Base-by-base conservation (phyloP, 2,329 filamentous ascomycete species). In the Aspergillus hiratsukae region DNA sequence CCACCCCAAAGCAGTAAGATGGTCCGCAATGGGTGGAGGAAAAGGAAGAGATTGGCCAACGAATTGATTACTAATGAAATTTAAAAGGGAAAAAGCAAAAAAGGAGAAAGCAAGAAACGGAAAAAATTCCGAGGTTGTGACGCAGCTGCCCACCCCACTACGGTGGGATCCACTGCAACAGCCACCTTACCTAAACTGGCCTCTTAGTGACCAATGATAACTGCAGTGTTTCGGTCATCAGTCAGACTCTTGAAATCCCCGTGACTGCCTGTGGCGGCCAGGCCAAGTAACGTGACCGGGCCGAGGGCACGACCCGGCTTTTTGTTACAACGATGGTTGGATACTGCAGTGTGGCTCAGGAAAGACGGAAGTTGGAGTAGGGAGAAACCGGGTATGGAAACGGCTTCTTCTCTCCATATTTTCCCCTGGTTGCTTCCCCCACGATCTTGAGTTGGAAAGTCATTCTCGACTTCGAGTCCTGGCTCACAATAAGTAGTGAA, bases 251-350 rank as follows among this genome's bases (percentile, higher is more conserved):
- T 46, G 17, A 45, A 40, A 40, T 48, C 29, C 29, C 46, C 21
- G 53, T 53, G 48, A 58, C 27, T 54, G 58, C 43, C 43, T 35
- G 52, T 53, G 52, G 56, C 51, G 57, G 55, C 52, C 54, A 59
- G 51, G 19, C 46, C 41, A 27, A 58, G 57, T 65, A 65, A 66
- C 65, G 64, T 67, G 65, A 67, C 64, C 64, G 64, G 65, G 60
- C 65, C 65, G 64, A 67, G 52, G 48, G 27, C 50, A 48, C 40
- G 27, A 56, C 55, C 51, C 51, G 58, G 31, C 35, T 52, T 53
- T n/a, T n/a, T n/a, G n/a, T n/a, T n/a, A 41, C 27, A 49, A 37
- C 17, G 31, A 23, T 46, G 37, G 49, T 52, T 45, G 52, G 41
- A 17, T 37, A n/a, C 6, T 37, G 14, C 10, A 45, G 41, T 45